These are phyloP conservation scores for Lumnitzera littorea DNA, from an alignment of 345 rosid genomes.

Conservation along the genomic window DNA sequence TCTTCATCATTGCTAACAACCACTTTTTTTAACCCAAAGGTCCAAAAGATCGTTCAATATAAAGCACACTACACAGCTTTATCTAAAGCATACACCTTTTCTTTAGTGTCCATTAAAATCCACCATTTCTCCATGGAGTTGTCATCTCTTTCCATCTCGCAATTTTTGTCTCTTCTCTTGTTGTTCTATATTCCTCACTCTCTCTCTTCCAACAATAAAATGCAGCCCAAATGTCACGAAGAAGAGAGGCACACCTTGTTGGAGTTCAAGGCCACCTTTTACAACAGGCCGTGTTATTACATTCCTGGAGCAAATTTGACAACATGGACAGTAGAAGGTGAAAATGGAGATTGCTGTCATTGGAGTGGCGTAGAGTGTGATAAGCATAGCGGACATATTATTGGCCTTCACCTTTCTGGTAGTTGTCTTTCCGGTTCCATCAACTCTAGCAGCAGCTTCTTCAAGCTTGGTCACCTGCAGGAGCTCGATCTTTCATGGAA, in stretches of 20 bases:
- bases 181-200: too few relatives aligned
- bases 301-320: not conserved
- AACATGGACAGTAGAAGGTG: not conserved
- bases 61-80: too few relatives aligned
- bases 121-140: too few relatives aligned
- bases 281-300: not conserved
- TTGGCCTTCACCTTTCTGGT: conserved; percentile 8
- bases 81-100: not conserved
- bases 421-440: conserved; percentile 12
- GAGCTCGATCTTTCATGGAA: conserved; percentile 14
- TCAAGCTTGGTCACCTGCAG: conserved; percentile 13
- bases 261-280: conserved; percentile 18
- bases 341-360: conserved; percentile 13
- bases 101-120: not conserved
- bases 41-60: too few relatives aligned
- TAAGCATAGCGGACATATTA: conserved; percentile 4
- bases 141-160: too few relatives aligned
- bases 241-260: conserved; percentile 12
- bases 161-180: too few relatives aligned
- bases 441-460: conserved; percentile 14
- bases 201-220: too few relatives aligned
- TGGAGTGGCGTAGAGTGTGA: conserved; percentile 18
- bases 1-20: too few relatives aligned
- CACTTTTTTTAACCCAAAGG: too few relatives aligned
- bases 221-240: not conserved